Conservation (phyloP, 352 stramenopile species). For the Phytophthora ramorum region DNA sequence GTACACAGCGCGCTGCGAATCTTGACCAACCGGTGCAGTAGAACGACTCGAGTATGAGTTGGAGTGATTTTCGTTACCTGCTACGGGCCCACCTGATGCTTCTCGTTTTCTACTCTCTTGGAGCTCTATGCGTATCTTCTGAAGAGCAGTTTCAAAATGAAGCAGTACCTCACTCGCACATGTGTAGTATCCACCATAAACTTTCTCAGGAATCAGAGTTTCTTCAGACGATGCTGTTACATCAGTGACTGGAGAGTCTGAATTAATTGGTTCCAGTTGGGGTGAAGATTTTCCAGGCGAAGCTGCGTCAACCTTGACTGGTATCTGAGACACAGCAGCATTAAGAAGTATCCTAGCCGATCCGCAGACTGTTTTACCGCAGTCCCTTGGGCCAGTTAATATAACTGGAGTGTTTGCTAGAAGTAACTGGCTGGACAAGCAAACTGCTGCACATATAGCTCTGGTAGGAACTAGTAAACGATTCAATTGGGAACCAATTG, state of each 20-base stretch:
- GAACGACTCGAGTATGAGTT: neutral
- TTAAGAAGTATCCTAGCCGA: conserved; percentile 34
- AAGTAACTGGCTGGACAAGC: conserved; percentile 58
- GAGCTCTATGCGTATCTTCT: conserved; percentile 19
- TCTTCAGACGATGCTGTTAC: conserved; percentile 4
- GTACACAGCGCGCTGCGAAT: conserved; percentile 18
- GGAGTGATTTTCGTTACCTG: neutral
- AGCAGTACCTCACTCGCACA: conserved; percentile 22
- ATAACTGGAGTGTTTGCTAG: conserved; percentile 42
- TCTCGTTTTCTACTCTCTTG: conserved; percentile 6
- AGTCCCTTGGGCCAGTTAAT: conserved; percentile 48
- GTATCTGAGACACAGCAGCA: conserved; percentile 20
- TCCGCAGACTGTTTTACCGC: conserved; percentile 60
- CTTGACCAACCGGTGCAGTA: neutral
- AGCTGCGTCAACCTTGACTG: neutral
- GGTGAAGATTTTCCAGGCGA: neutral
- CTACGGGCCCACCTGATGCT: neutral
- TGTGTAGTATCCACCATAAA: conserved; percentile 32
- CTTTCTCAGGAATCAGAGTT: neutral
- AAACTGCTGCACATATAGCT: conserved; percentile 45
- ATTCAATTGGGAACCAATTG: conserved; percentile 1
- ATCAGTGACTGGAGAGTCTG: neutral
- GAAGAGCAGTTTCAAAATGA: conserved; percentile 27
- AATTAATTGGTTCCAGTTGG: neutral
- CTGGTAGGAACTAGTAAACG: conserved; percentile 40